These are phyloP conservation scores for Chaetomium fimeti DNA, from an alignment of 495 filamentous ascomycete species.

Conservation along the genomic window DNA sequence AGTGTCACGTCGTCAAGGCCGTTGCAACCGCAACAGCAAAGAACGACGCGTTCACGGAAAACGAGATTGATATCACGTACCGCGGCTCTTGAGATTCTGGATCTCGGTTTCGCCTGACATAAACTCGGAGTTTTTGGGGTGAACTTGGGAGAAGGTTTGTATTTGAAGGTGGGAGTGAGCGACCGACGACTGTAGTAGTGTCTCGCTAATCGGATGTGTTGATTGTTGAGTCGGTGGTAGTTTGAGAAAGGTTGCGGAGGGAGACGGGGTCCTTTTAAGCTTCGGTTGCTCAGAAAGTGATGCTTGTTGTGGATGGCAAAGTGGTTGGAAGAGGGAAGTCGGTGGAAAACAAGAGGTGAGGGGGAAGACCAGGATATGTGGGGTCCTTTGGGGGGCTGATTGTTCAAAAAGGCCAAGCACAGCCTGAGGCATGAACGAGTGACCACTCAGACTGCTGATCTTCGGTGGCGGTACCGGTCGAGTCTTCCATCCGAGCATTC, in stretches of 20 bases:
- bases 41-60: background rate
- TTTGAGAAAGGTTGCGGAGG: constrained; percentile 5
- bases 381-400: constrained; percentile 10
- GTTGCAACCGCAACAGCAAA: constrained; percentile 3
- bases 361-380: constrained; percentile 32
- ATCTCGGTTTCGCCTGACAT: constrained; percentile 92
- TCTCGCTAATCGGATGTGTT: constrained; percentile 35
- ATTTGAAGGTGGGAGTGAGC: constrained; percentile 40
- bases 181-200: constrained; percentile 46
- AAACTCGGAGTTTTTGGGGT: constrained; percentile 69
- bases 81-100: constrained; percentile 94
- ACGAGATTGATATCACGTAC: constrained; percentile 53
- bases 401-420: constrained; percentile 31
- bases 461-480: background rate
- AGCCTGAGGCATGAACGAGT: constrained; percentile 30
- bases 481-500: background rate
- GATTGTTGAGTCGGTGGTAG: constrained; percentile 15
- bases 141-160: constrained; percentile 46
- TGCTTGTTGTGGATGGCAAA: constrained; percentile 32
- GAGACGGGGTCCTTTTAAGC: constrained; percentile 6
- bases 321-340: constrained; percentile 27
- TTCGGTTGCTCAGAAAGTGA: constrained; percentile 22
- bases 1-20: constrained; percentile 2
- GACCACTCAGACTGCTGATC: constrained; percentile 14
- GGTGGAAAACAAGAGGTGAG: constrained; percentile 26